A percentile compares a stretch with the other conserved stretches of the same genome.
Conservation (phyloP, 345 rosid genomes). For the Excoecaria cochinchinensis region DNA sequence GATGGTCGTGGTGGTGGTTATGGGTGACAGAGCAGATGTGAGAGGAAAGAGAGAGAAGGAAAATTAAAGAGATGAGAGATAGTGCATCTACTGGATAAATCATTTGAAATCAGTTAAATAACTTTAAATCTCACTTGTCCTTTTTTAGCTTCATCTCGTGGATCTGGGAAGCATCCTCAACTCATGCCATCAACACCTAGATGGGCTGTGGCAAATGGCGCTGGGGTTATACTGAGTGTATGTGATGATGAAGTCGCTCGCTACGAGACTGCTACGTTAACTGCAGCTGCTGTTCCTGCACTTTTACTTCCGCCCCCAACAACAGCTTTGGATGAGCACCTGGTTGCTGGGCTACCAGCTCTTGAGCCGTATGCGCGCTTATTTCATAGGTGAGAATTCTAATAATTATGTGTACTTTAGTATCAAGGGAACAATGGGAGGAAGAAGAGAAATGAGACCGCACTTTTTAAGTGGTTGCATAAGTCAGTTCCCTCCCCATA, state of each 20-base stretch:
- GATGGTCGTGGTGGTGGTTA: no score
- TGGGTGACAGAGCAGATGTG: no score
- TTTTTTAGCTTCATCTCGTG: constrained; percentile 75
- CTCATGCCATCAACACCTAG: constrained; percentile 89
- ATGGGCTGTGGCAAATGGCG: constrained; percentile 99
- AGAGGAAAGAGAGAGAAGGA: no score
- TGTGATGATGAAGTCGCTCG: constrained; percentile 98
- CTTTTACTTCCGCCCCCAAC: constrained; percentile 98
- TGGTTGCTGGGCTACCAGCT: constrained; percentile 97
- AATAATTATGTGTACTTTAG: not conserved
- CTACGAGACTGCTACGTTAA: constrained; percentile 87
- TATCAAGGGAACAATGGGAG: not conserved
- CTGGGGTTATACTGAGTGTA: constrained; percentile 94
- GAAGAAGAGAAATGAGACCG: not conserved
- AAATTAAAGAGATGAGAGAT: no score
- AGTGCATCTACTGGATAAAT: no score
- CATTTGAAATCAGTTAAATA: not conserved
- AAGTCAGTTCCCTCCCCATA: not conserved
- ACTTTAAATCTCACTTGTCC: constrained; percentile 23
- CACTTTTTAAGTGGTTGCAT: not conserved
- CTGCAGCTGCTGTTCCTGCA: constrained; percentile 97
- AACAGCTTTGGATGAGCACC: constrained; percentile 90
- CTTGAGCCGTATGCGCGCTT: constrained; percentile 95
- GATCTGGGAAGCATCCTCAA: constrained; percentile 98
- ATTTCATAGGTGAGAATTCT: constrained; percentile 70